Conservation (phyloP, 768 basidiomycete species). For the Lentinula detonsa region DNA sequence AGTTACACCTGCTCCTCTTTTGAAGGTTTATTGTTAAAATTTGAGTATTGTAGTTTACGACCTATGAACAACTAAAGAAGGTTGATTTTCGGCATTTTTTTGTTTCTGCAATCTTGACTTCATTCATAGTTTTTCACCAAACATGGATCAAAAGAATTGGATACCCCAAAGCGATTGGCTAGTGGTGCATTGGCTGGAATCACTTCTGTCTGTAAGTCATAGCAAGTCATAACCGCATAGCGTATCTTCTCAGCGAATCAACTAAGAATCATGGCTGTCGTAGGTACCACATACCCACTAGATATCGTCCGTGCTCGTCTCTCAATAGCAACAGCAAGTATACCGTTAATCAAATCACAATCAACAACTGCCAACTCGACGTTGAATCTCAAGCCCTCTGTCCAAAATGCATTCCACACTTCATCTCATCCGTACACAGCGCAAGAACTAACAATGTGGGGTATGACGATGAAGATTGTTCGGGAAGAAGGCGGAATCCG, state of each 20-base stretch:
- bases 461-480: slow-evolving; percentile 89
- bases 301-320: slow-evolving; percentile 91
- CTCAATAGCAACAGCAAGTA: slow-evolving; percentile 89
- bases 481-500: slow-evolving; percentile 87
- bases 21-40: background rate
- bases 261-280: background rate
- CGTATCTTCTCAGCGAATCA: background rate
- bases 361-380: slow-evolving; percentile 20
- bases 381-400: slow-evolving; percentile 13
- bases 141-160: slow-evolving; percentile 67
- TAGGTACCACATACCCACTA: slow-evolving; percentile 85
- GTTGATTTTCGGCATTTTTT: slow-evolving; percentile 26
- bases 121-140: slow-evolving; percentile 59
- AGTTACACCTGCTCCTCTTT: background rate
- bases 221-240: slow-evolving; percentile 13
- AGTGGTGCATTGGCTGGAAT: slow-evolving; percentile 93
- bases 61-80: slow-evolving; percentile 90
- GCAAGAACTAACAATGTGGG: slow-evolving; percentile 65
- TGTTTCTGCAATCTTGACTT: slow-evolving; percentile 21
- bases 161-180: slow-evolving; percentile 81
- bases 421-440: slow-evolving; percentile 33
- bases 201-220: slow-evolving; percentile 78
- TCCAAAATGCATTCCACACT: slow-evolving; percentile 54
- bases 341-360: slow-evolving; percentile 28
- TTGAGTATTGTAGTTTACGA: slow-evolving; percentile 47